Evolutionary conservation across 1,284 basidiomycete genomes (phyloP).

Genomic region (Apiotrichum sp.): DNA sequence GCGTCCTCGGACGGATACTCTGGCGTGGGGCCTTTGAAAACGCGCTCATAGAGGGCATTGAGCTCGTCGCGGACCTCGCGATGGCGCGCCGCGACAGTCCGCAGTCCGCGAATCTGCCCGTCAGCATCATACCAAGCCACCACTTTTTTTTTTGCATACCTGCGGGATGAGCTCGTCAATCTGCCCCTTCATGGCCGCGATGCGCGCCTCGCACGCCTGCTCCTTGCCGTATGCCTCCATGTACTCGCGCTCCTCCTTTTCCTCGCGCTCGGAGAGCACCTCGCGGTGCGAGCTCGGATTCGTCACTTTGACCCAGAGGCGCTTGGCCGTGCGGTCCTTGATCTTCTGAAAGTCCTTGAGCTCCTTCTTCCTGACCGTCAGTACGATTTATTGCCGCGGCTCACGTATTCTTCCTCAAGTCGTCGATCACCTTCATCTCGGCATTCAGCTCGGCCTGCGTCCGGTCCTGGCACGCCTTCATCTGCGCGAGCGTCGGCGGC

Average conservation of each 20-base stretch:
- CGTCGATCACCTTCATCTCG: constrained; percentile 6
- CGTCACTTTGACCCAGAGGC: constrained; percentile 17
- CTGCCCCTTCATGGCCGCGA: constrained; percentile 12
- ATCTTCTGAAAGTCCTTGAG: constrained; percentile 19
- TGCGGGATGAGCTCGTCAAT: constrained; percentile 5
- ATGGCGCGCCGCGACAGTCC: background rate
- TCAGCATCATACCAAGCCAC: too few relatives aligned
- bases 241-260: constrained; percentile 23
- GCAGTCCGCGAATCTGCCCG: background rate
- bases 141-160: background rate
- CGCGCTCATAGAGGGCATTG: constrained; percentile 13
- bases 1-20: constrained; percentile 18
- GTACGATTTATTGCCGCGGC: background rate
- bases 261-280: constrained; percentile 13
- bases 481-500: constrained; percentile 13
- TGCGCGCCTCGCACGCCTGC: constrained; percentile 13
- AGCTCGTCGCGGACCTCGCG: constrained; percentile 5
- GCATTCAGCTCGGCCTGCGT: constrained; percentile 3
- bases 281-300: constrained; percentile 7
- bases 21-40: constrained; percentile 17
- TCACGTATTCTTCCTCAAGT: background rate
- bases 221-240: constrained; percentile 17
- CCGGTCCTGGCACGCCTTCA: constrained; percentile 6
- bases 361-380: constrained; percentile 12
- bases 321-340: constrained; percentile 16